A percentile compares a stretch with the other conserved stretches of the same genome.
Conservation (phyloP, 176 grass and related monocot species). For the Paspalum notatum region DNA sequence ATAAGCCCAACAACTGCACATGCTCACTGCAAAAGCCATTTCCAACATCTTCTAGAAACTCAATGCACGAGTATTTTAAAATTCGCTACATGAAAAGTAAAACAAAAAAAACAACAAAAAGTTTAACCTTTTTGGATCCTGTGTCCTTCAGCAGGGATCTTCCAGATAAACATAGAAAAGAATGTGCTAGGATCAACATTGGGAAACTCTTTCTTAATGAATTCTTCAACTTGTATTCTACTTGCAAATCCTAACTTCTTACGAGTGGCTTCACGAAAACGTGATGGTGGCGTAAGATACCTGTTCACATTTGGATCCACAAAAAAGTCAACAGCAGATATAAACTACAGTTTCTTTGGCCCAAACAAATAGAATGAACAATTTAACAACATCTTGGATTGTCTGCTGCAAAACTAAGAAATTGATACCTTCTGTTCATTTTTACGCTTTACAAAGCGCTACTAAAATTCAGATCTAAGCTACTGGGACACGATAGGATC, state of each 20-base stretch:
- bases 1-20: neutral
- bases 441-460: neutral
- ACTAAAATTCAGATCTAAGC: constrained; percentile 6
- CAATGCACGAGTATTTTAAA: constrained; percentile 11
- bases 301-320: constrained; percentile 40
- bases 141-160: constrained; percentile 59
- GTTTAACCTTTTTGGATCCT: constrained; percentile 48
- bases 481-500: constrained; percentile 11
- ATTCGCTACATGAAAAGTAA: constrained; percentile 18
- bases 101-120: constrained; percentile 34
- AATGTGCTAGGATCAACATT: constrained; percentile 63
- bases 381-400: constrained; percentile 24
- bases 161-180: constrained; percentile 93
- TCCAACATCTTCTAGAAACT: constrained; percentile 20
- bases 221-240: constrained; percentile 70
- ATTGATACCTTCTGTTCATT: neutral
- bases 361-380: constrained; percentile 18
- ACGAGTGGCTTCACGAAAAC: constrained; percentile 57
- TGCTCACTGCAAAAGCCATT: constrained; percentile 30
- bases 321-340: constrained; percentile 20
- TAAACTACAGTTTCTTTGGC: constrained; percentile 20
- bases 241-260: constrained; percentile 64
- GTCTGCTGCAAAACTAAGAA: constrained; percentile 17
- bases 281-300: constrained; percentile 69
- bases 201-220: constrained; percentile 74